phyloP scores from a whole-genome alignment of 1,284 basidiomycete species.

The Coniferiporia sulphurascens region DNA sequence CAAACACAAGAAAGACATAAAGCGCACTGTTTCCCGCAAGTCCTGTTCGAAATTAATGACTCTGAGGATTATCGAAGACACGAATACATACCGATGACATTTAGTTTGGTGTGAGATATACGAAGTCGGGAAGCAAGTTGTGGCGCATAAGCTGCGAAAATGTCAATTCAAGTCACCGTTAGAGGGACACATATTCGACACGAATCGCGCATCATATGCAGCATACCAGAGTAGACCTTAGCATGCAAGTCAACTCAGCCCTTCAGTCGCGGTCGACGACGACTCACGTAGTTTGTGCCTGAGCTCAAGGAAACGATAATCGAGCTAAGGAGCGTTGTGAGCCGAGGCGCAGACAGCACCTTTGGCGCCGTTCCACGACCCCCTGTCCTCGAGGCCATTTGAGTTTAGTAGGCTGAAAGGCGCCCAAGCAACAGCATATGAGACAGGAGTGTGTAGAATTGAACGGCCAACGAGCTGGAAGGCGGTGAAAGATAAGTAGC shows the following conservation, averaged over 20 bases:
- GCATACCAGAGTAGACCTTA: conserved; percentile 48
- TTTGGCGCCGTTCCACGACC: conserved; percentile 23
- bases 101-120: conserved; percentile 71
- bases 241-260: too few relatives aligned
- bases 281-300: conserved; percentile 67
- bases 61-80: neutral
- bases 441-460: neutral
- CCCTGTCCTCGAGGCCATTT: neutral
- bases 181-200: conserved; percentile 3
- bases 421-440: neutral
- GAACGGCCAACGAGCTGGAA: too few relatives aligned
- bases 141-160: conserved; percentile 66
- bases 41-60: conserved; percentile 8
- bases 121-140: conserved; percentile 69
- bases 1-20: neutral
- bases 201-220: conserved; percentile 16
- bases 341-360: conserved; percentile 37
- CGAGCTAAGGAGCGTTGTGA: conserved; percentile 47
- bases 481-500: too few relatives aligned
- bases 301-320: conserved; percentile 55
- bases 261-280: conserved; percentile 15
- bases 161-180: conserved; percentile 6
- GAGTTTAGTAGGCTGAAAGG: neutral
- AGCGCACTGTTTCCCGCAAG: conserved; percentile 58
- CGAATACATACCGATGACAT: conserved; percentile 50